Conservation (phyloP, 1,284 basidiomycete genomes). For the Gomphus bonarii region DNA sequence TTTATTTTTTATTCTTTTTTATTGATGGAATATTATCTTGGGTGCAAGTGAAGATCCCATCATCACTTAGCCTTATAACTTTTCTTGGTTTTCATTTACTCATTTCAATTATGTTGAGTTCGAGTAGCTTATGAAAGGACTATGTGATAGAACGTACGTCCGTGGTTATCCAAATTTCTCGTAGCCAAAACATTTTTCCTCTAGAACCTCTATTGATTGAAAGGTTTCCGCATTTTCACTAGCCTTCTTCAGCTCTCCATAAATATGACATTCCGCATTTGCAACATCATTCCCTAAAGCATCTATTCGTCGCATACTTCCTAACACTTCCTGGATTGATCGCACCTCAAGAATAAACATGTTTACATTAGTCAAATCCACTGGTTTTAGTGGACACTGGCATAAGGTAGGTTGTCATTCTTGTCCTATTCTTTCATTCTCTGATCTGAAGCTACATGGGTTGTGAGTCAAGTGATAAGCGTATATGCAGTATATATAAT, state of each 20-base stretch:
- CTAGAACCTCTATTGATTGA: background rate
- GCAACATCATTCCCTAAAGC: background rate
- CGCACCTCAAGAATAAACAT: background rate
- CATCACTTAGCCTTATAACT: background rate
- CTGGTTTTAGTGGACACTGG: no score
- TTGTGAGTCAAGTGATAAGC: no score
- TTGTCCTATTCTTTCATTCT: no score
- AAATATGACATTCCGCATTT: background rate
- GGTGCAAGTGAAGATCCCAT: background rate
- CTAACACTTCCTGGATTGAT: background rate
- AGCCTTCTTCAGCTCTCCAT: background rate
- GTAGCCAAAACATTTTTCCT: background rate
- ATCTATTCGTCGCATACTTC: background rate
- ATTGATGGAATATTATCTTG: background rate
- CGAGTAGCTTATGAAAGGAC: background rate
- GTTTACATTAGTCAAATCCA: no score
- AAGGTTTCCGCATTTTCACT: background rate
- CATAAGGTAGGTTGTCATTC: no score
- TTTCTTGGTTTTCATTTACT: background rate
- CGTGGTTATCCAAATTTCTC: background rate
- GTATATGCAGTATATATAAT: no score
- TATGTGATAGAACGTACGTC: background rate
- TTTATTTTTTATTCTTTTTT: constrained; percentile 6
- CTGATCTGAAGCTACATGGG: no score
- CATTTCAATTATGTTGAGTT: background rate